Evolutionary conservation across 495 filamentous ascomycete genomes (phyloP).

Genomic region (Astrothelium macrocarpum): DNA sequence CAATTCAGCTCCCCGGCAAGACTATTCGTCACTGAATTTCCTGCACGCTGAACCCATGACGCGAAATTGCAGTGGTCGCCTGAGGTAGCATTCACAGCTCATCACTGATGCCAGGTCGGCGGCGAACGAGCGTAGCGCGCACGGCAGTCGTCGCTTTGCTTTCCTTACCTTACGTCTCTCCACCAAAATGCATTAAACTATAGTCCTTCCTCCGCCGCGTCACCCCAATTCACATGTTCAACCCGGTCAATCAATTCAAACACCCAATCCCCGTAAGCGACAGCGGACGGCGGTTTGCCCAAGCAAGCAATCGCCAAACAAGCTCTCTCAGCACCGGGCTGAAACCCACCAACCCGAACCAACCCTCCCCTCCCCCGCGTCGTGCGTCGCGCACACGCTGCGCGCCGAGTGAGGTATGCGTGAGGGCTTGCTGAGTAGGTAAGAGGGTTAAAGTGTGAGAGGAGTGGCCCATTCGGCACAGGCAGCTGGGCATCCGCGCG

Average conservation of each 20-base stretch:
- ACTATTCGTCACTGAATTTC: not conserved
- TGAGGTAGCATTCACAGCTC: conserved; percentile 1
- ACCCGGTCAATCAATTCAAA: not conserved
- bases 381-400: not conserved
- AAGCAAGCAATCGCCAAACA: not conserved
- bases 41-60: not conserved
- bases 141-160: not conserved
- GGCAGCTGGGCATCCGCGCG: too few species aligned
- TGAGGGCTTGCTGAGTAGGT: not conserved
- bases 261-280: not conserved
- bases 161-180: too few species aligned
- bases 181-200: not conserved
- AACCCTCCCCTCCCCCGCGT: not conserved
- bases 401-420: not conserved
- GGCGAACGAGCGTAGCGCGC: not conserved
- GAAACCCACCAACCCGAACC: not conserved
- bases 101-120: not conserved
- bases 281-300: not conserved
- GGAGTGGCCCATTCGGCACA: not conserved
- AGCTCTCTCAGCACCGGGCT: too few species aligned
- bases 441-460: too few species aligned
- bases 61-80: not conserved
- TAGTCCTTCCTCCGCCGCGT: not conserved
- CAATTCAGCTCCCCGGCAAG: too few species aligned
- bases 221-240: not conserved